Base-by-base conservation (phyloP, 1,284 basidiomycete species). In the Lentinus polychrous region DNA sequence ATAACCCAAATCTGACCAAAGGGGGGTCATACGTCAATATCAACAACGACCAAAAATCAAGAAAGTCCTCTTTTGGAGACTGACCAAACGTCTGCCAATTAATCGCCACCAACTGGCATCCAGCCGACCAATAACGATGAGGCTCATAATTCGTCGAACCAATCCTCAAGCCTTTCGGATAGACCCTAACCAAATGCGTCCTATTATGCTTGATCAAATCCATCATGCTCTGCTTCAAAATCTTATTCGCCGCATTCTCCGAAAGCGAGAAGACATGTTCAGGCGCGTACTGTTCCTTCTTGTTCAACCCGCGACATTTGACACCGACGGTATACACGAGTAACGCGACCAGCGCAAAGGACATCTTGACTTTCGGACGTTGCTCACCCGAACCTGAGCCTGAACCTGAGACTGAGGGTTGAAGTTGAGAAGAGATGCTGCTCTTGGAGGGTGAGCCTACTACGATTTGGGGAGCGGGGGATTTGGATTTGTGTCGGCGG, bases 81-180 rank as follows among this genome's bases (percentile, higher is more conserved):
- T 48, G 56, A 92, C 91, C 92, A 57, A 86, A 86, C 0, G 94
- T 99, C 67, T 99, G 96, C 91, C 94, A 98, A 65, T 99, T 99
- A 52, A 99, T 77, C 5, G 96, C 93, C 0, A 96, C 94, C n/a
- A 99, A 67, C 66, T 99, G 95, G 14, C 85, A 83, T 0, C 95
- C 95, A 0, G 84, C 83, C 0, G 82, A 79, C 95, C 95, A 99
- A 65, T 83, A 93, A 34, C 86, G 78, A 66, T 91, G 83, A 3
- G 95, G 95, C 55, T 89, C 78, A 62, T 88, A 98, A 65, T 99
- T 99, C 18, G 86, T 86, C 52, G 88, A 92, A 53, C 76, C 84
- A 40, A 96, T 72, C 45, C 94, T 71, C 34, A 75, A 82, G 1
- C 89, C 93, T 58, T 88, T 89, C 0, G 96, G 96, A 63, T 99